Conservation (phyloP, 129 eudicot genomes). For the Smallanthus sonchifolius region DNA sequence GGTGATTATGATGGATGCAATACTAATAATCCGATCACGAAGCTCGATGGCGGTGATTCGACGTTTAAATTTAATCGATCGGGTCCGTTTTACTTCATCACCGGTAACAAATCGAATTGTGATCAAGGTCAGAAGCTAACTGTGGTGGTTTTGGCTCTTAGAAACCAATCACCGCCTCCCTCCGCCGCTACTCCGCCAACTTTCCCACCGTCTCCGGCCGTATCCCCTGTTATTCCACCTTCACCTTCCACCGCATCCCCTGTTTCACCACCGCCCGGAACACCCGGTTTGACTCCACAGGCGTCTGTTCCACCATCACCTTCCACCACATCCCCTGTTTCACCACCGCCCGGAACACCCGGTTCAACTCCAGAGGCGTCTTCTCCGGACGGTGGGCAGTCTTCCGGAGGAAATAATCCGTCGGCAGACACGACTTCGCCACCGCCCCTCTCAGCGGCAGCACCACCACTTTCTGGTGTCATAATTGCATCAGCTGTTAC, state of each 20-base stretch:
- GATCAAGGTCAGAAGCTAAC: conserved; percentile 55
- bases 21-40: conserved; percentile 33
- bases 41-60: conserved; percentile 50
- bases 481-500: conserved; percentile 9
- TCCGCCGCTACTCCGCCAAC: conserved; percentile 19
- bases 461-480: conserved; percentile 7
- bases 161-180: conserved; percentile 31
- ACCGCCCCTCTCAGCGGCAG: background rate
- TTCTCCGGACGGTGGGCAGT: conserved; percentile 10
- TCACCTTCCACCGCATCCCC: conserved; percentile 14
- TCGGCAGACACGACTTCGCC: conserved; percentile 22
- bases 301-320: conserved; percentile 6
- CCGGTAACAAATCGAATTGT: conserved; percentile 60
- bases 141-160: conserved; percentile 46
- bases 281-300: too few species aligned
- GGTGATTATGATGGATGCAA: conserved; percentile 51
- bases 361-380: conserved; percentile 9
- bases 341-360: conserved; percentile 10
- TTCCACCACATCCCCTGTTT: background rate
- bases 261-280: background rate
- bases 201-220: background rate
- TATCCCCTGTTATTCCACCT: background rate
- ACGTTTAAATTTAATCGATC: conserved; percentile 46
- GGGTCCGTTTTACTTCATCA: conserved; percentile 75
- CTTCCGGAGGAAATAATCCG: conserved; percentile 18